These are phyloP conservation scores for Trichoderma polysporum DNA, from an alignment of 2,329 filamentous ascomycete genomes.

Conservation along the genomic window DNA sequence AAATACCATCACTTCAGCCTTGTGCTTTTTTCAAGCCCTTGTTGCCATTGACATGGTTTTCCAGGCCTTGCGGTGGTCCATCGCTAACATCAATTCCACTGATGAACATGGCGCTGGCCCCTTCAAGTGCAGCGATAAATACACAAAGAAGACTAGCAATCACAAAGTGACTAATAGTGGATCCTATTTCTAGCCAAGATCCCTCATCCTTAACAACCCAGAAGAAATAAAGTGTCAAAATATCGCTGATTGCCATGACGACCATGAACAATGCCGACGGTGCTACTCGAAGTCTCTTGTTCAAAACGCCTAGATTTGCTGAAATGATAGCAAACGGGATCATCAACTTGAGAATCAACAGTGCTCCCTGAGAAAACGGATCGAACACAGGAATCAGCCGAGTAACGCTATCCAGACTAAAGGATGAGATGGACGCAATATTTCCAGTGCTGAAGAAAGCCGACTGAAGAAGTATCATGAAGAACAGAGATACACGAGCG, in stretches of 20 bases:
- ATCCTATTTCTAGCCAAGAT: constrained; percentile 96
- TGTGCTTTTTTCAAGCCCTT: neutral
- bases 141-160: constrained; percentile 88
- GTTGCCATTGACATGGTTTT: neutral
- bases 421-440: constrained; percentile 88
- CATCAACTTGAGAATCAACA: constrained; percentile 85
- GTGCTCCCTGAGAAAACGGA: constrained; percentile 84
- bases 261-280: constrained; percentile 91
- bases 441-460: constrained; percentile 98
- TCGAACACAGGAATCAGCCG: constrained; percentile 90
- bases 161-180: constrained; percentile 91
- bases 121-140: constrained; percentile 86
- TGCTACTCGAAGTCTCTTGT: constrained; percentile 77
- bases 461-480: constrained; percentile 90
- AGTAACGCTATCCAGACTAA: constrained; percentile 86
- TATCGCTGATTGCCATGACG: constrained; percentile 86
- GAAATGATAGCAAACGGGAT: constrained; percentile 92
- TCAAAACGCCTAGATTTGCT: constrained; percentile 91
- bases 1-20: neutral
- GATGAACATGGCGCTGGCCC: constrained; percentile 79
- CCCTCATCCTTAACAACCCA: constrained; percentile 97
- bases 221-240: constrained; percentile 94
- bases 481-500: constrained; percentile 85
- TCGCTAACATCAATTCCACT: constrained; percentile 67
- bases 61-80: neutral